Base-by-base conservation (phyloP, 2,329 filamentous ascomycete genomes). In the Fusarium scirpi region DNA sequence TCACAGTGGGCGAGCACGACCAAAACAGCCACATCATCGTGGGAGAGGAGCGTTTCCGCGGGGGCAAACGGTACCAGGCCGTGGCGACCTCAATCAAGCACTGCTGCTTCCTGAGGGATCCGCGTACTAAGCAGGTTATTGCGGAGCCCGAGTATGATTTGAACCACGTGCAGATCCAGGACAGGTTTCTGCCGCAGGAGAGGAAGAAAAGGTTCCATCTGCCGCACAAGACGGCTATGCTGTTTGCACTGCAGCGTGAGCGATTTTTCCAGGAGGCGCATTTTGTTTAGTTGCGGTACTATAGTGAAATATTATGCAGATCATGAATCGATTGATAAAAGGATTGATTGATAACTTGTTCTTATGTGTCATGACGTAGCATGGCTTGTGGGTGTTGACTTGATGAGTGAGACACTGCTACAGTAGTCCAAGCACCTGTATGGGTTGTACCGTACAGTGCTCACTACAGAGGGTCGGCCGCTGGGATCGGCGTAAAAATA, bases 171-270 rank as follows among this genome's bases (percentile, higher is more conserved):
- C 51, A 74, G 9, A 75, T 76, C 20, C 74, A 76, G 46, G 55
- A 65, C 53, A 75, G 63, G 54, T 76, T 65, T 51, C 18, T 76
- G 46, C 74, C 74, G 20, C 65, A 70, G 46, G 74, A 76, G 62
- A 75, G 65, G 59, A 76, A 76, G 72, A 76, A 76, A 64, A 64
- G 73, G 1, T 76, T 76, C 64, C 71, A 76, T 54, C 52, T 76
- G 22, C 74, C 74, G 8, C 74, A 76, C 65, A 76, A 76, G 71
- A 76, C 72, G 34, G 65, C 74, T 8, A 70, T 76, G 55, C 61
- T 76, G 8, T 69, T 76, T 46, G 74, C 74, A 6, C 64, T 76
- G 18, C 72, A 75, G 48, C 65, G 74, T 47, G 73, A 76, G 29
- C 73, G 74, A 46, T 76, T 76, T 59, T 76, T 76, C 55, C 73